Evolutionary conservation across 768 basidiomycete genomes (phyloP), one percentile per base, ranked within the genome.

Genomic region (Boletellus emodensis): DNA sequence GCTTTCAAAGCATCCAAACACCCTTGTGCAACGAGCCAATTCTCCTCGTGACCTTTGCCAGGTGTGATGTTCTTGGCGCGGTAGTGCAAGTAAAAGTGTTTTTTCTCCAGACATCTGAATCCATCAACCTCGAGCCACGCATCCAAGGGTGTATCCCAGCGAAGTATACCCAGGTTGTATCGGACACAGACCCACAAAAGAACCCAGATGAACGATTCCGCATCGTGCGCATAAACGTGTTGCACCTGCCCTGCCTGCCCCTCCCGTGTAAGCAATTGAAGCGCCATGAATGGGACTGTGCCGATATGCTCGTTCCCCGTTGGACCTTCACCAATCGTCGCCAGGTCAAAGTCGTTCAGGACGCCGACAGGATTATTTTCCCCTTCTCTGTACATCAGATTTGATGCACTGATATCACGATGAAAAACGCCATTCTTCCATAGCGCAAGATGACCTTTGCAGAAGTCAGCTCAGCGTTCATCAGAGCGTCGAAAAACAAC

Each of bases 231-330:
- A 38, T 38, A 38, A n/a, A 20, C 17, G 18, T 38, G 18, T 54
- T 40, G 12, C 10, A 40, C 9, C 1, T 13, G 1, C 4, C 13
- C 39, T 24, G 39, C 39, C 3, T 12, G 9, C 11, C 20, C 38
- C 9, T 24, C 9, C 6, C 6, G 6, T 38, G 17, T 9, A 7
- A 40, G 39, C 12, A 71, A 48, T 12, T 64, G 61, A 3, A 67
- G 24, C 3, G 66, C 69, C 62, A 71, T 72, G 58, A 72, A 73
- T 18, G 66, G 60, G 5, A 68, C 38, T 14, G 60, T 66, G 4
- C 67, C 63, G 6, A 63, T 63, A 6, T 54, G 53, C 24, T 61
- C 53, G 14, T 41, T 48, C 7, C 57, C 56, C 38, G 24, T 47
- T 2, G 28, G 20, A 24, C 15, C 34, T 41, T 56, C 37, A 18